Evolutionary conservation across 495 filamentous ascomycete genomes (phyloP).

Genomic region (Lasiosphaeria ovina): DNA sequence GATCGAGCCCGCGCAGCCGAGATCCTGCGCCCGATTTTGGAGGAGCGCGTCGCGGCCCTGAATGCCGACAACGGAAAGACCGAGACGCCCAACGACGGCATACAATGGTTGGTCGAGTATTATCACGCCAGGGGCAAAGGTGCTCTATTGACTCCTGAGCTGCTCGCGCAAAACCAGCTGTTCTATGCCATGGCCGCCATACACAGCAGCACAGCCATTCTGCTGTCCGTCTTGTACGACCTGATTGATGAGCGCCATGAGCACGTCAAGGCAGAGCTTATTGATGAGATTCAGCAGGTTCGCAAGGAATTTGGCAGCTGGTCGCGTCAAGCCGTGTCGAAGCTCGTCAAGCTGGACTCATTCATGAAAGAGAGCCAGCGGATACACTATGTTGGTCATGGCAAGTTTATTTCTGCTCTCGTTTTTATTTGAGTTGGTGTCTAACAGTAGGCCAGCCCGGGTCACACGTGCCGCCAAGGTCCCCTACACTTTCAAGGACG

Average conservation of each 20-base stretch:
- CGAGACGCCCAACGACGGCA: constrained; percentile 4
- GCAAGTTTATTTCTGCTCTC: constrained; percentile 22
- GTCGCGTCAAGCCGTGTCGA: constrained; percentile 6
- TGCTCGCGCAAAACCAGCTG: constrained; percentile 11
- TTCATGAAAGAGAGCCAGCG: constrained; percentile 53
- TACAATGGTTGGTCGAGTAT: constrained; percentile 13
- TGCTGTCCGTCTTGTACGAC: constrained; percentile 12
- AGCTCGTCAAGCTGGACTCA: constrained; percentile 44
- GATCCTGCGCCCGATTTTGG: constrained; percentile 11
- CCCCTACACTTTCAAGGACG: constrained; percentile 37
- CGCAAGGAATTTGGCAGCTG: constrained; percentile 13
- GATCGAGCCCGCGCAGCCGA: constrained; percentile 4
- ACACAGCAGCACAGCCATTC: constrained; percentile 13
- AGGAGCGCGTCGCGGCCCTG: constrained; percentile 1
- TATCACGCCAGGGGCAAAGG: constrained; percentile 6
- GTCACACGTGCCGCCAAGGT: constrained; percentile 12
- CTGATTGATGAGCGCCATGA: constrained; percentile 14
- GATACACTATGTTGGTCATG: constrained; percentile 8
- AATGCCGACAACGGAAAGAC: not conserved
- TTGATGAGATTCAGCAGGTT: constrained; percentile 11
- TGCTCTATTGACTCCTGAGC: constrained; percentile 2
- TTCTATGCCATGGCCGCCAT: constrained; percentile 14
- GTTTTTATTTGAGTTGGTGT: constrained; percentile 17
- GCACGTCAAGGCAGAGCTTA: not conserved
- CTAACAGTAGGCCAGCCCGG: constrained; percentile 14